phyloP scores from a whole-genome alignment of 805 yeast genomes.

The Lipomyces sp. region DNA sequence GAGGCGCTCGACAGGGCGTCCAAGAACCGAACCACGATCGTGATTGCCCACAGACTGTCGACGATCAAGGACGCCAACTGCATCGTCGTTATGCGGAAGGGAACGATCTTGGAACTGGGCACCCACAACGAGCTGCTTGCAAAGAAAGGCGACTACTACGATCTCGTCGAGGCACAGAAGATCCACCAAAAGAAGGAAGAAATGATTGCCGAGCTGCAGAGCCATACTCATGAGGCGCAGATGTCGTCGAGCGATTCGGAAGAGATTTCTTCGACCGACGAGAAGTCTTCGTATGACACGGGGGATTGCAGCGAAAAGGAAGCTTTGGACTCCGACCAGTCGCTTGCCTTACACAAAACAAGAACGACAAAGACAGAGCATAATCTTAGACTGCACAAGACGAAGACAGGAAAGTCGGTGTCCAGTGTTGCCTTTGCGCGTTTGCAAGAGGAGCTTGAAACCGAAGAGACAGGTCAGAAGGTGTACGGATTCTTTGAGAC shows the following conservation, averaged over 20 bases:
- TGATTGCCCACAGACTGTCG: constrained; percentile 52
- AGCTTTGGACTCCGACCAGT: not conserved
- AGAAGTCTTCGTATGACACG: constrained; percentile 12
- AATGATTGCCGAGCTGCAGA: constrained; percentile 19
- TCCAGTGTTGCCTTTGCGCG: constrained; percentile 9
- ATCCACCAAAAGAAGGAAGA: constrained; percentile 25
- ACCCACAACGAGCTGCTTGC: constrained; percentile 37
- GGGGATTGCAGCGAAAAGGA: constrained; percentile 11
- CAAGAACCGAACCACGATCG: constrained; percentile 45
- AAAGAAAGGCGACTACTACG: constrained; percentile 30
- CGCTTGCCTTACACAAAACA: not conserved
- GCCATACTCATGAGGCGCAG: constrained; percentile 6
- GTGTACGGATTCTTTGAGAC: constrained; percentile 17
- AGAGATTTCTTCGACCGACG: constrained; percentile 6
- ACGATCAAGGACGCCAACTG: constrained; percentile 51
- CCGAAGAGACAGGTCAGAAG: constrained; percentile 3
- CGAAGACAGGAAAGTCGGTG: constrained; percentile 13
- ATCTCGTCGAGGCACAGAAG: constrained; percentile 35
- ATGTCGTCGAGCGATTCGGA: constrained; percentile 3
- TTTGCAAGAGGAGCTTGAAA: not conserved
- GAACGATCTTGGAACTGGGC: constrained; percentile 47
- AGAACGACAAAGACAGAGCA: constrained; percentile 4
- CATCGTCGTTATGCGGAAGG: constrained; percentile 45
- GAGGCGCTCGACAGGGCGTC: constrained; percentile 44
- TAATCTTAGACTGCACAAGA: constrained; percentile 11